phyloP scores from a whole-genome alignment of 2,329 filamentous ascomycete species.

The Sporothrix protearum region DNA sequence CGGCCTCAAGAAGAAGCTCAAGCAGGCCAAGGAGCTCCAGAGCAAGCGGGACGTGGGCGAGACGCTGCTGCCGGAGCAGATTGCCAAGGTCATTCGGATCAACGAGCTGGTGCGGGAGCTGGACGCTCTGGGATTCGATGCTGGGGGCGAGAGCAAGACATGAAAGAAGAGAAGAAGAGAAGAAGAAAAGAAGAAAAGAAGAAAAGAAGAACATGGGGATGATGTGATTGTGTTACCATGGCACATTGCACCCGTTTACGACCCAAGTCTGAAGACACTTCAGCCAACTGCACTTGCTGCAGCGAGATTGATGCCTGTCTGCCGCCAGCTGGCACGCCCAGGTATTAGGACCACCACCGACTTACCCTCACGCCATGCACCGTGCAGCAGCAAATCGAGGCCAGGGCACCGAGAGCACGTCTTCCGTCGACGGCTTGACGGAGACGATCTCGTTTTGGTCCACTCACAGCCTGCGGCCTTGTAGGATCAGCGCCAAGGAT shows the following conservation, averaged over 20 bases:
- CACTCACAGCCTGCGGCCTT: no score
- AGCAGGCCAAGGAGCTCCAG: slow-evolving; percentile 85
- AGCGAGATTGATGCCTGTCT: no score
- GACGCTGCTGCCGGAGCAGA: slow-evolving; percentile 82
- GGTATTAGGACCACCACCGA: not conserved
- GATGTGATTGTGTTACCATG: not conserved
- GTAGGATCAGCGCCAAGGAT: no score
- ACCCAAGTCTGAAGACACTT: no score
- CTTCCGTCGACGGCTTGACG: no score
- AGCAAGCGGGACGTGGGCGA: slow-evolving; percentile 88
- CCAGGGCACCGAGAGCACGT: no score
- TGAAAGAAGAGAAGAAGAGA: not conserved
- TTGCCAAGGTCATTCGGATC: slow-evolving; percentile 97
- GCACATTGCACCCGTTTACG: not conserved
- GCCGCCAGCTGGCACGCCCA: not conserved
- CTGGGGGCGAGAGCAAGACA: slow-evolving; percentile 47
- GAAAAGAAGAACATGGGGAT: not conserved
- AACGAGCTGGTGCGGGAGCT: slow-evolving; percentile 88
- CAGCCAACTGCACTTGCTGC: no score
- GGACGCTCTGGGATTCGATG: slow-evolving; percentile 77
- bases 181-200: not conserved
- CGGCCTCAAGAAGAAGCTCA: slow-evolving; percentile 88
- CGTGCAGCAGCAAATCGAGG: no score
- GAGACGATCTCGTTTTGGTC: no score
- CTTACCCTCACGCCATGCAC: not conserved